Evolutionary conservation across 192 early-diverging fungal genomes (phyloP), one percentile per base, ranked within the genome.

Genomic region (Podila clonocystis): DNA sequence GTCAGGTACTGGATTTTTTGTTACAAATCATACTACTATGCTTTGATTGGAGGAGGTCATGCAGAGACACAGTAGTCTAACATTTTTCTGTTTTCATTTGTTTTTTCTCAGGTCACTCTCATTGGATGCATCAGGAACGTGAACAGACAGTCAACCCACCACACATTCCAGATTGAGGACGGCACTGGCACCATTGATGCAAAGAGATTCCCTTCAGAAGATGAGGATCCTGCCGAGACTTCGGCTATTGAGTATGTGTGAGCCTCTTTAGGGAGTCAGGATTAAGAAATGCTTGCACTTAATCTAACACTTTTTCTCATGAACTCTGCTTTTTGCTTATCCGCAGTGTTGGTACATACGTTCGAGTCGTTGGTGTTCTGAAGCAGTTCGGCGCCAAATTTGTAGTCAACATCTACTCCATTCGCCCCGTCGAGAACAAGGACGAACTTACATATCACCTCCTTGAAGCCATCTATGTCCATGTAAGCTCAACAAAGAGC

Each of bases 371-470:
- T 63, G 96, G 94, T 45, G 83, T 91, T 55, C 73, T 95, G 33
- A 89, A 89, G 62, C 77, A 82, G 57, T 93, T 91, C 74, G 85
- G 93, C 63, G 72, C 85, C 50, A 87, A 88, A 62, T 78, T 85
- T 13, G 82, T 68, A 30, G 63, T 95, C 41, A 78, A 82, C 20
- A 86, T 87, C 5, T 85, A 85, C 70, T 66, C 86, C 48, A 87
- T 96, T 41, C 85, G 89, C 1, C 88, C 88, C 28, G 86, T 97
- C 17, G 83, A 79, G 7, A 87, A 91, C 62, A 84, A 89, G 58
- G 93, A 97, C 84, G 94, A 96, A 74, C 84, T 96, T 49, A 87
- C 93, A 0, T 93, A 89, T 70, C 96, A 96, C 72, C 87, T 87
- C 45, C 71, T 96, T 41, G 91, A 93, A 62, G 89, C 86, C 63